Conservation (phyloP, 2,329 filamentous ascomycete species). For the Falciphora oryzae region DNA sequence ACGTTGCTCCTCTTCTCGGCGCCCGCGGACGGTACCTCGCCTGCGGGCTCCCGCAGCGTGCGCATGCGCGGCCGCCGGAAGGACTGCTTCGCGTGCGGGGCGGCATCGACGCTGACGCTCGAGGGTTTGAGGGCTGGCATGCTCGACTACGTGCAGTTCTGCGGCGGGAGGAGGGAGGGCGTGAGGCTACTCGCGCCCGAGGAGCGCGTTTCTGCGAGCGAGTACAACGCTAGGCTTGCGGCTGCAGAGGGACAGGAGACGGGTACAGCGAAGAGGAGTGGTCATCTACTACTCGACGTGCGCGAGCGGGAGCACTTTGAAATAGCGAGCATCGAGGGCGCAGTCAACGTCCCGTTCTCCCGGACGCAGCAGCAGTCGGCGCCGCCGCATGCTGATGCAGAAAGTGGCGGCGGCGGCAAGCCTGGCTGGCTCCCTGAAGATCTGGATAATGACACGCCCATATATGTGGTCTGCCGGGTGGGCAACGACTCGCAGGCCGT, state of each 20-base stretch:
- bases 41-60: conserved; percentile 61
- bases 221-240: conserved; percentile 42
- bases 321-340: conserved; percentile 69
- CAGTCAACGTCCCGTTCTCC: conserved; percentile 69
- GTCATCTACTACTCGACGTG: conserved; percentile 70
- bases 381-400: conserved; percentile 5
- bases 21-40: conserved; percentile 28
- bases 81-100: conserved; percentile 73
- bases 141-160: conserved; percentile 82
- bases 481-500: conserved; percentile 76
- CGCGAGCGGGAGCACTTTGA: conserved; percentile 80
- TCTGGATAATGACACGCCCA: conserved; percentile 39
- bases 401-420: conserved; percentile 6
- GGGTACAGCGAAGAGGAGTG: conserved; percentile 8
- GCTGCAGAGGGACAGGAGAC: conserved; percentile 10
- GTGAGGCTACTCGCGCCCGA: conserved; percentile 51
- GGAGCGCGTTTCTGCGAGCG: conserved; percentile 61
- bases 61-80: conserved; percentile 63
- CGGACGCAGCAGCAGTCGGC: conserved; percentile 20
- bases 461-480: conserved; percentile 68
- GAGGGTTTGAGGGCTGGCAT: conserved; percentile 57
- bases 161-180: conserved; percentile 52
- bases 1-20: conserved; percentile 44
- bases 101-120: conserved; percentile 54
- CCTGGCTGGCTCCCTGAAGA: conserved; percentile 31